Evolutionary conservation across 2,329 filamentous ascomycete genomes (phyloP), one percentile per base, ranked within the genome.

Genomic region (Fusarium oligoseptatum): DNA sequence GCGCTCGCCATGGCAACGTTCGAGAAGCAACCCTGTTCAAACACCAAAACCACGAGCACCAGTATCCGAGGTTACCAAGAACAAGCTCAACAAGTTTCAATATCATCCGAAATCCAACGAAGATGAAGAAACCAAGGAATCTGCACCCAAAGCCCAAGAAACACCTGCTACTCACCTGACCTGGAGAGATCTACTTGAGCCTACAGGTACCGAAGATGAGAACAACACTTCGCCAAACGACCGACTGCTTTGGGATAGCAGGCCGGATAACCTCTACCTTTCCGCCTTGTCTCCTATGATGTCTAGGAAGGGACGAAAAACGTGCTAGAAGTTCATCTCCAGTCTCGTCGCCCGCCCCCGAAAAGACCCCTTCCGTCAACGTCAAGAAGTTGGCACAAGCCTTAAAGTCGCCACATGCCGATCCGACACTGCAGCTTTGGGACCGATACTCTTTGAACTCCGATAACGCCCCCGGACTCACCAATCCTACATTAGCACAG

Each of bases 381-480:
- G 83, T 92, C 43, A 88, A 90, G 77, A 87, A 87, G 72, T 82
- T 92, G 48, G 88, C 89, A 43, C 85, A 88, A 64, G 85, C 89
- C 1, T 82, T 94, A 50, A 91, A 89, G 74, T 93, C 92, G 1
- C 92, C 92, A 14, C 90, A 92, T 73, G 88, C 91, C 36, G 93
- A 95, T 77, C 92, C 94, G 41, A 93, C 92, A 3, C 83, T 92
- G 36, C 93, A 95, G 73, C 83, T 95, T 2, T 96, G 94, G 94
- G 93, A 93, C 76, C 91, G 92, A 62, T 95, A 94, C 79, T 89
- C 92, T 41, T 82, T 90, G 17, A 82, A 79, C 41, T 70, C 73
- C 29, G 86, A 78, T 84, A 87, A 71, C 82, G 83, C 63, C 75
- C 83, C 52, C 1, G 88, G 88, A 22, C 81, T 87, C 50, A 82